Base-by-base conservation (phyloP, 345 rosid species). In the Capsella bursapastoris region DNA sequence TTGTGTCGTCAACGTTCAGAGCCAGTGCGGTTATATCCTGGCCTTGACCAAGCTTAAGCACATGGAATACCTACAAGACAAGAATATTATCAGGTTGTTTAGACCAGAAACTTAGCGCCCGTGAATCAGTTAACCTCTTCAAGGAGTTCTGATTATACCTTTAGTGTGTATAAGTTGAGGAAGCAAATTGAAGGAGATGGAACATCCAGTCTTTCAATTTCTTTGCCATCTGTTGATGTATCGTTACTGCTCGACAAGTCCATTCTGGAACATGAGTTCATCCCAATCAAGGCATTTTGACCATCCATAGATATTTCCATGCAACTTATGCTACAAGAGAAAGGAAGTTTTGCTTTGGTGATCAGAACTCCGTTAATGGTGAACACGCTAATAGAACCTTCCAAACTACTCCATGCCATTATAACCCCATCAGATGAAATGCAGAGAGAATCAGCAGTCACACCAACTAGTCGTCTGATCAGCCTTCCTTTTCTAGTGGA, bases 21-120 rank as follows among this genome's bases (percentile, higher is more conserved):
- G 96, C 88, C 84, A 92, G 51, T 28, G 99, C 90, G 15, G 96
- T 88, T 60, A 95, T 90, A 81, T 90, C 91, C 81, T 92, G 93
- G 61, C 87, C 94, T 81, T 83, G 70, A 32, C 64, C 85, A 55
- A 95, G 90, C 79, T 84, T 85, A 60, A 90, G 41, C 47, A 82
- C 89, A 83, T 95, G 96, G 75, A 86, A 88, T 15, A 87, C 87
- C 99, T 95, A 88, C 72, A 80, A 63, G 12, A 77, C 31, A 78
- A 28, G 48, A 15, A 44, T 57, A 43, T 45, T 57, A 43, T 45
- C 67, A 56, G 22, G 35, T 37, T 52, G 50, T 68, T 43, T 62
- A 53, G 57, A 35, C 40, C 35, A 59, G 56, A 41, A 50, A 31
- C 40, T 28, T 65, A 64, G 9, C n/a, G 7, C 25, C 10, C 4